Conservation (phyloP, 2,329 filamentous ascomycete species). For the Stenocarpella maydis region DNA sequence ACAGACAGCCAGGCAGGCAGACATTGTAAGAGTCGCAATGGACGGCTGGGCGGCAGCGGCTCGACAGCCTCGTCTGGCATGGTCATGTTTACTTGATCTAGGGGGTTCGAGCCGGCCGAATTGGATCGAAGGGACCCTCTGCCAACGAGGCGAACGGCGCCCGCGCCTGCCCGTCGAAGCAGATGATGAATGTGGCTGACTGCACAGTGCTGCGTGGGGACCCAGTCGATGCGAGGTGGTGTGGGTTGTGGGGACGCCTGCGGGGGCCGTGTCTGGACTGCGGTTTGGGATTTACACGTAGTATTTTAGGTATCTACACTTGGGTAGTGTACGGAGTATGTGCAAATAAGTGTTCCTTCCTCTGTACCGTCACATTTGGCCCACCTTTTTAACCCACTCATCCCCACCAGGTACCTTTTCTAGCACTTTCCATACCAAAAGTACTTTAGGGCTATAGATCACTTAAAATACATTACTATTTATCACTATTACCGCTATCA, state of each 20-base stretch:
- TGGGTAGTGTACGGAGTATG: too few species aligned
- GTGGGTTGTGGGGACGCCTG: slow-evolving; percentile 21
- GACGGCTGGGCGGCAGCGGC: slow-evolving; percentile 5
- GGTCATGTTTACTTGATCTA: slow-evolving; percentile 7
- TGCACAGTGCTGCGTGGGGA: background rate
- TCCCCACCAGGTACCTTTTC: too few species aligned
- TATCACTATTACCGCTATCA: too few species aligned
- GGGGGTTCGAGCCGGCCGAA: slow-evolving; percentile 19
- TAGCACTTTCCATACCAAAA: too few species aligned
- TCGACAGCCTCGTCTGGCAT: slow-evolving; percentile 8
- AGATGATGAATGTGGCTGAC: background rate
- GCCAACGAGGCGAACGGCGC: background rate
- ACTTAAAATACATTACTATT: too few species aligned
- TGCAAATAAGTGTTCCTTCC: too few species aligned
- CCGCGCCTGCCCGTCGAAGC: slow-evolving; percentile 1
- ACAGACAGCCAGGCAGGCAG: background rate
- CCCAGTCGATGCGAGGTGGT: background rate
- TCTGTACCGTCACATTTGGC: too few species aligned
- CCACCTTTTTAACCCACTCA: too few species aligned
- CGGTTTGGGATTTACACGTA: too few species aligned
- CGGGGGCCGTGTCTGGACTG: too few species aligned
- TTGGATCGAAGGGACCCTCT: slow-evolving; percentile 14
- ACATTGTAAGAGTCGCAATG: slow-evolving; percentile 13
- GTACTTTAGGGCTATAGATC: too few species aligned
- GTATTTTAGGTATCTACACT: too few species aligned